phyloP scores from a whole-genome alignment of 2,329 filamentous ascomycete species.

The Beauveria brongniartii region DNA sequence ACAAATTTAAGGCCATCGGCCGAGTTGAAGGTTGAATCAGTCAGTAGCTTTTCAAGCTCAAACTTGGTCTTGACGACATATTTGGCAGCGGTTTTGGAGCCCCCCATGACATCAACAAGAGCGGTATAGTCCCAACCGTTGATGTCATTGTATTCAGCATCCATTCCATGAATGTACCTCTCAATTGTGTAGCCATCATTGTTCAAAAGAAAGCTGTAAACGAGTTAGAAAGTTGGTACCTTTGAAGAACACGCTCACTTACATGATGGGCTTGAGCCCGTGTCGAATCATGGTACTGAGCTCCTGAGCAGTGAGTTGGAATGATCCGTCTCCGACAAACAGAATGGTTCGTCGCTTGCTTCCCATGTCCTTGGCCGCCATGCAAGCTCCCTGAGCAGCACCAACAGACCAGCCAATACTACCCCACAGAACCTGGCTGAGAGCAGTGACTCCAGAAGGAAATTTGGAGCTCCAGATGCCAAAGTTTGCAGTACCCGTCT shows the following conservation, averaged over 20 bases:
- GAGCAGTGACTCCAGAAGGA: conserved; percentile 65
- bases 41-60: conserved; percentile 58
- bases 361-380: conserved; percentile 61
- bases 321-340: conserved; percentile 82
- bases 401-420: conserved; percentile 55
- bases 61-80: conserved; percentile 62
- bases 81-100: conserved; percentile 49
- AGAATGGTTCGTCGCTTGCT: conserved; percentile 61
- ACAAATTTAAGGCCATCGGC: conserved; percentile 58
- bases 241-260: conserved; percentile 25
- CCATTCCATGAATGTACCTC: conserved; percentile 77
- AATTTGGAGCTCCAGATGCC: conserved; percentile 82
- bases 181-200: conserved; percentile 89
- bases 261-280: conserved; percentile 68
- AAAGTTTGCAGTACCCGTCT: conserved; percentile 83
- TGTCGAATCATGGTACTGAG: conserved; percentile 76
- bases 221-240: neutral
- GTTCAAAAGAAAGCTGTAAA: conserved; percentile 60
- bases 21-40: conserved; percentile 54
- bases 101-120: conserved; percentile 61
- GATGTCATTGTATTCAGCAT: conserved; percentile 75
- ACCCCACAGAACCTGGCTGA: conserved; percentile 72
- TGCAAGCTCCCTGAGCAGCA: conserved; percentile 56
- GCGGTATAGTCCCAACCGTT: conserved; percentile 65
- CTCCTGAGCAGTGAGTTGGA: conserved; percentile 80